phyloP scores from a whole-genome alignment of 192 early-diverging fungal species.

The Spizellomyces punctatus region DNA sequence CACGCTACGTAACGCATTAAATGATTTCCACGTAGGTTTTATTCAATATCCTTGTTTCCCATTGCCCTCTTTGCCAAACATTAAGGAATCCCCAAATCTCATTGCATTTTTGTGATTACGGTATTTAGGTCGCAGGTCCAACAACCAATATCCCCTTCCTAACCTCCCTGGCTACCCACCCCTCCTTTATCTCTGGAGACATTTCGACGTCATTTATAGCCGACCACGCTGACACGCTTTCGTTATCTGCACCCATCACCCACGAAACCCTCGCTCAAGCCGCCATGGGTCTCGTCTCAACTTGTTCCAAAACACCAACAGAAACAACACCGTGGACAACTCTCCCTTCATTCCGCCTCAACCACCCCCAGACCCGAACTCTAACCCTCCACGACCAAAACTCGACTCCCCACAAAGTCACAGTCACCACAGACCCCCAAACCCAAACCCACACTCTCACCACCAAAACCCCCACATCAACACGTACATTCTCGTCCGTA shows the following conservation, averaged over 20 bases:
- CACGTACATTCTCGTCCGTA: no score
- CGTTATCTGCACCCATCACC: constrained; percentile 46
- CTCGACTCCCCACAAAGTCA: no score
- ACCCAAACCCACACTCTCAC: no score
- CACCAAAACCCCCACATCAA: no score
- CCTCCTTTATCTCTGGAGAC: constrained; percentile 81
- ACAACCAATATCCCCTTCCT: constrained; percentile 95
- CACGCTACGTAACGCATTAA: constrained; percentile 76
- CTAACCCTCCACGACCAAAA: no score
- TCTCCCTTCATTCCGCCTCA: constrained; percentile 50
- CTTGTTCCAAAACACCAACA: background rate
- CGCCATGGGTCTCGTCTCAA: constrained; percentile 52
- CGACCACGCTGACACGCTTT: constrained; percentile 68
- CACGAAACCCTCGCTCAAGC: constrained; percentile 66
- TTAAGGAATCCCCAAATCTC: no score
- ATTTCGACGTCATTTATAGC: constrained; percentile 95
- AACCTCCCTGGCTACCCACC: constrained; percentile 72
- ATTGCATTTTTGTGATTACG: background rate
- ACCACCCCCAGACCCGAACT: constrained; percentile 30
- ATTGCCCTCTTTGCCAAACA: no score
- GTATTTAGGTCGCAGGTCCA: constrained; percentile 72
- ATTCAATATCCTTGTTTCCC: background rate
- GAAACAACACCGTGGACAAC: constrained; percentile 24
- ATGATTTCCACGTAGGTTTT: constrained; percentile 74
- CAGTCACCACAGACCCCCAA: no score